Evolutionary conservation across 345 rosid genomes (phyloP).

Genomic region (Bruguiera sexangula): DNA sequence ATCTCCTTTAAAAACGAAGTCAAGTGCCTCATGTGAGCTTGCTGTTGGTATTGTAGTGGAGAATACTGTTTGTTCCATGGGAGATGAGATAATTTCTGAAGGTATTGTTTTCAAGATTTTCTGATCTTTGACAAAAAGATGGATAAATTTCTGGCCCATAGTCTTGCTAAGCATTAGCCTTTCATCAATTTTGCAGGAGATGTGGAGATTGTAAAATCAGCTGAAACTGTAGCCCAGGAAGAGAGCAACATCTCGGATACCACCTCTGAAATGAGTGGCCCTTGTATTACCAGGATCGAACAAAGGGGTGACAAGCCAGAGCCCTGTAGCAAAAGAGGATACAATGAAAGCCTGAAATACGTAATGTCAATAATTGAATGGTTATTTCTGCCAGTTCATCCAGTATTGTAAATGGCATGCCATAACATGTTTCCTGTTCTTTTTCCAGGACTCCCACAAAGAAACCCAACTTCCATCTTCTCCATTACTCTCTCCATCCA

Average conservation of each 20-base stretch:
- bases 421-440: conserved; percentile 3
- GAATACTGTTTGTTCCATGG: conserved; percentile 17
- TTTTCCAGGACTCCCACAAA: conserved; percentile 43
- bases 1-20: conserved; percentile 14
- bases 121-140: conserved; percentile 11
- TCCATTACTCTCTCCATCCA: conserved; percentile 44
- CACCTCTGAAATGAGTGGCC: conserved; percentile 29
- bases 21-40: conserved; percentile 23
- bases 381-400: conserved; percentile 16
- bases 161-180: conserved; percentile 1
- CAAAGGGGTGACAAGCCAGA: conserved; percentile 28
- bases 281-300: conserved; percentile 23
- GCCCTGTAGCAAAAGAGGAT: conserved; percentile 27
- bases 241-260: conserved; percentile 26
- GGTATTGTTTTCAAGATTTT: conserved; percentile 39
- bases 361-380: conserved; percentile 30
- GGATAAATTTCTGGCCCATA: not conserved
- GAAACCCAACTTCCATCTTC: conserved; percentile 38
- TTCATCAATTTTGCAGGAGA: conserved; percentile 27
- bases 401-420: conserved; percentile 2
- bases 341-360: conserved; percentile 30
- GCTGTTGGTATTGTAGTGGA: conserved; percentile 31
- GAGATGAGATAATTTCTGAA: conserved; percentile 32
- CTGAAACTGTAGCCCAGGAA: conserved; percentile 32
- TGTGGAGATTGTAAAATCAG: conserved; percentile 27